Conservation (phyloP, 148 eudicot species). For the Dysphania ambrosioides region DNA sequence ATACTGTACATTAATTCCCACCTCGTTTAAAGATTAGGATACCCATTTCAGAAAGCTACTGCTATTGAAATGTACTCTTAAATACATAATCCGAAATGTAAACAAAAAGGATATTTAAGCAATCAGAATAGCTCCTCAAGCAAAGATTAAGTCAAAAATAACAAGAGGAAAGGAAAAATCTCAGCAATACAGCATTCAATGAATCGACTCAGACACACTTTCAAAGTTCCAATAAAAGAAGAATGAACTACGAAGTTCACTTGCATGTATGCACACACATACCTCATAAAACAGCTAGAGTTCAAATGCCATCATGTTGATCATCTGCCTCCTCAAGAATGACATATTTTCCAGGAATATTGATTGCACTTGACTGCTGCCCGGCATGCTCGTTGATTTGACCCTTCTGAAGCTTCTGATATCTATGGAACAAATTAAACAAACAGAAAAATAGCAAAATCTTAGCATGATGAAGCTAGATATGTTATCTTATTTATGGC, state of each 20-base stretch:
- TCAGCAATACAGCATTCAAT: background rate
- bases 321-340: slow-evolving; percentile 85
- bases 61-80: background rate
- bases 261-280: slow-evolving; percentile 1
- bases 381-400: slow-evolving; percentile 29
- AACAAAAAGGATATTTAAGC: background rate
- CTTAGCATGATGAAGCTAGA: slow-evolving; percentile 2
- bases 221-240: background rate
- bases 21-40: background rate
- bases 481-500: background rate
- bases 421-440: slow-evolving; percentile 41
- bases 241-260: background rate
- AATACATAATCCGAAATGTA: too few relatives aligned
- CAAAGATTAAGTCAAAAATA: background rate
- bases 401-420: slow-evolving; percentile 68
- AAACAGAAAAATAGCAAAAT: too few relatives aligned
- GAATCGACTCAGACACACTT: background rate
- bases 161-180: background rate
- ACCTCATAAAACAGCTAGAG: slow-evolving; percentile 19
- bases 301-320: slow-evolving; percentile 47
- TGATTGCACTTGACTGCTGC: slow-evolving; percentile 28
- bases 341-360: slow-evolving; percentile 66
- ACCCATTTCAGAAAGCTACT: background rate
- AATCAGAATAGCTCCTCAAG: background rate
- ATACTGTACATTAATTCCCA: background rate